Base-by-base conservation (phyloP, 345 rosid species). In the Populus simonii region DNA sequence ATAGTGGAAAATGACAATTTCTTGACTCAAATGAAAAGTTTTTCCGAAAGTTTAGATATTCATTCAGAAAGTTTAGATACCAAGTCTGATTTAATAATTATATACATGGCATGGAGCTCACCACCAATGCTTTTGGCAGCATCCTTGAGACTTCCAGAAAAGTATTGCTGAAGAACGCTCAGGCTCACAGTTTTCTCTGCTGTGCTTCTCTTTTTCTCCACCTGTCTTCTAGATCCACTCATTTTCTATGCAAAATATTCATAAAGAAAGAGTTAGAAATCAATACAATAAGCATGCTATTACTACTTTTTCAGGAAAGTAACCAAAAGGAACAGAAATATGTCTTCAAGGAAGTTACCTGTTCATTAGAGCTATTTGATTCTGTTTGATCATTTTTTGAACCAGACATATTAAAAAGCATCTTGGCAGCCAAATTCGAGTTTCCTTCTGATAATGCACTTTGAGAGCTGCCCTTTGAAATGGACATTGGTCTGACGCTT, bases 41-140 rank as follows among this genome's bases (percentile, higher is more conserved):
- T n/a, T 74, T 41, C 4, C 41, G 23, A 38, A 70, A 71, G 15
- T 11, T 45, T 29, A 3, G 22, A 62, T 33, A 25, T 70, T 35
- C 59, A 11, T 74, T 33, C 5, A 47, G 41, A 51, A 70, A 72
- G 17, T 8, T 47, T 31, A 2, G n/a, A 55, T 41, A 33, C 66
- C 6, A 51, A 53, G 22, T 63, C 29, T 10, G 36, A 38, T 74
- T 65, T 47, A 55, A 29, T 18, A 11, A 22, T 76, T 27, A 70
- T 63, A 61, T 8, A 59, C 27, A 57, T 33, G 61, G 76, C 65
- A 76, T 62, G 20, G 63, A 79, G 23, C 90, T 89, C 79, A 93
- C 98, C 97, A 25, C 98, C 93, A 80, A 93, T 90, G 85, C 92
- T 87, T 87, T 92, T 93, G 35, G 98, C 94, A 79, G 98, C 98